These are phyloP conservation scores for Rhodofomes roseus DNA, from an alignment of 1,284 basidiomycete species.

Conservation along the genomic window DNA sequence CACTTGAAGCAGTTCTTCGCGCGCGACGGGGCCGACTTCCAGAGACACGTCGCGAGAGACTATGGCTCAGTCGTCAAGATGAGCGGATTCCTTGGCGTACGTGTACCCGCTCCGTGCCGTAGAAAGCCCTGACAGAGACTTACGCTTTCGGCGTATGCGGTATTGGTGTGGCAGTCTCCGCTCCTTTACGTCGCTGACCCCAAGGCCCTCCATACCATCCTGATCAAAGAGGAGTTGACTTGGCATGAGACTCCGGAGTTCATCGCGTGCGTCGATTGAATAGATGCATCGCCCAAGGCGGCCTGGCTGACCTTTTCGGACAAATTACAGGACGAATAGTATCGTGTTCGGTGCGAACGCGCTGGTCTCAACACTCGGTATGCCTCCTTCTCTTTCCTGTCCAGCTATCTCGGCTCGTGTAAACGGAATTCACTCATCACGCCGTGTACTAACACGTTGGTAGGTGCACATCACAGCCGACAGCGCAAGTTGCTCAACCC, in stretches of 20 bases:
- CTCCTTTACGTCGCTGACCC: conserved; percentile 22
- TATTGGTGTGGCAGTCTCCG: conserved; percentile 9
- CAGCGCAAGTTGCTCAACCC: conserved; percentile 29
- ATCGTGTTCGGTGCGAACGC: conserved; percentile 9
- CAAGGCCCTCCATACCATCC: conserved; percentile 24
- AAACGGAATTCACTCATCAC: conserved; percentile 15
- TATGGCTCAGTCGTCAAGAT: conserved; percentile 19
- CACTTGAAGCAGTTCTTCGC: background rate
- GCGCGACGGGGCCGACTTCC: conserved; percentile 14
- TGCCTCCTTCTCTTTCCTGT: too few species aligned
- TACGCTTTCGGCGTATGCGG: background rate
- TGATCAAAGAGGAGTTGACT: conserved; percentile 29
- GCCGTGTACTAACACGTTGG: too few species aligned
- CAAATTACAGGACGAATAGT: background rate
- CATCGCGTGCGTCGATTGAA: background rate
- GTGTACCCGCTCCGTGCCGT: background rate
- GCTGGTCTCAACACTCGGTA: background rate
- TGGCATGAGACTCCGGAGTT: conserved; percentile 20
- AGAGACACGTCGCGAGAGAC: conserved; percentile 11
- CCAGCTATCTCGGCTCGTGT: too few species aligned
- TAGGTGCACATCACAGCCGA: conserved; percentile 20
- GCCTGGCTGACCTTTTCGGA: conserved; percentile 3
- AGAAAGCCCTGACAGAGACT: background rate
- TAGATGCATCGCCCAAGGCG: too few species aligned
- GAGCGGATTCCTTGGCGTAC: conserved; percentile 13